A percentile compares a stretch with the other conserved stretches of the same genome.
phyloP scores from a whole-genome alignment of 129 eudicot species.

The Helianthus annuus region DNA sequence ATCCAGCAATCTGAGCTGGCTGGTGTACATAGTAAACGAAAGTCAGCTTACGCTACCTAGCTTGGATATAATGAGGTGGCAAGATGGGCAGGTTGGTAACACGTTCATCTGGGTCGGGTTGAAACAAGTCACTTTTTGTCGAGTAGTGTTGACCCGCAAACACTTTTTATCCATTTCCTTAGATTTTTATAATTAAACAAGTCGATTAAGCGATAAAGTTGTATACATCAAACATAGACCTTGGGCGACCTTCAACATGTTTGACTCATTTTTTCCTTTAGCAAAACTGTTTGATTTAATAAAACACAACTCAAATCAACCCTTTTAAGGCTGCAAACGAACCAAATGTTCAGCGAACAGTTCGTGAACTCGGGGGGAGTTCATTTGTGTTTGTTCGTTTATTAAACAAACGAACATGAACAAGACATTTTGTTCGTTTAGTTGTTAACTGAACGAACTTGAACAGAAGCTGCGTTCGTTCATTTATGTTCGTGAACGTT shows the following conservation, averaged over 20 bases:
- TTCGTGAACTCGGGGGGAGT: no score
- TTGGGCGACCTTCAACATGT: constrained; percentile 1
- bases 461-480: no score
- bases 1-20: constrained; percentile 99
- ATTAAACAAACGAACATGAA: no score
- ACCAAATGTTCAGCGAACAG: no score
- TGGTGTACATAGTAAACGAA: constrained; percentile 32
- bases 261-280: background rate
- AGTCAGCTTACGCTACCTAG: constrained; percentile 25
- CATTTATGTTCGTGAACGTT: no score
- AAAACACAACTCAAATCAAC: background rate
- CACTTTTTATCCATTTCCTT: background rate
- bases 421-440: no score
- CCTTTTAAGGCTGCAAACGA: background rate
- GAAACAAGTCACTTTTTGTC: background rate
- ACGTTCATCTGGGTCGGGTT: background rate
- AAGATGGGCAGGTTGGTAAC: background rate
- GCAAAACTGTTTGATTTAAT: background rate
- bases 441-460: no score
- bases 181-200: background rate
- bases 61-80: background rate
- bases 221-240: background rate
- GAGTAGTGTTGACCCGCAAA: background rate
- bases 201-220: background rate
- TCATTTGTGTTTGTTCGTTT: no score